Evolutionary conservation across 495 filamentous ascomycete genomes (phyloP).

Genomic region (Neurospora sp.): DNA sequence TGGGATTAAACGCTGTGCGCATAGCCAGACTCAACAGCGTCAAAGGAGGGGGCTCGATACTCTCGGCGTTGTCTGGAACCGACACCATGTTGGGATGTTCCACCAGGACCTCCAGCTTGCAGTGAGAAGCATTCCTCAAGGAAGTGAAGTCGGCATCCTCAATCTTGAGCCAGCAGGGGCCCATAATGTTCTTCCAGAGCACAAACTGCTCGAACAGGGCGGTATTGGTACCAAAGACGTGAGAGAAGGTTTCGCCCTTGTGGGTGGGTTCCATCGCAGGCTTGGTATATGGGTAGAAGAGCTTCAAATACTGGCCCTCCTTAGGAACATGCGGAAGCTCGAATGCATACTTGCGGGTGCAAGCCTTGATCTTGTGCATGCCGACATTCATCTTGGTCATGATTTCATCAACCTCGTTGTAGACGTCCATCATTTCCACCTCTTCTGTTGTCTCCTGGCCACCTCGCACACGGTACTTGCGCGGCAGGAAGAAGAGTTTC

Average conservation of each 20-base stretch:
- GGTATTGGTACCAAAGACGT: slow-evolving; percentile 90
- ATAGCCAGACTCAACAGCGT: slow-evolving; percentile 91
- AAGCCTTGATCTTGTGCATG: slow-evolving; percentile 88
- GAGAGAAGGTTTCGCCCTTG: slow-evolving; percentile 83
- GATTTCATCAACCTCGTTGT: slow-evolving; percentile 72
- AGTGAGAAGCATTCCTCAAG: slow-evolving; percentile 90
- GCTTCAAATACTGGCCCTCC: slow-evolving; percentile 83
- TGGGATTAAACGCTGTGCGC: slow-evolving; percentile 78
- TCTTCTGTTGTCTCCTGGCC: slow-evolving; percentile 67
- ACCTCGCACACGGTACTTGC: slow-evolving; percentile 48
- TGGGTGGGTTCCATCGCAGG: slow-evolving; percentile 52
- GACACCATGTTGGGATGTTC: slow-evolving; percentile 64
- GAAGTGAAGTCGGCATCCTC: slow-evolving; percentile 70
- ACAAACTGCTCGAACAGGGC: slow-evolving; percentile 96
- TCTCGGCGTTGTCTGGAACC: slow-evolving; percentile 63
- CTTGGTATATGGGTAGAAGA: slow-evolving; percentile 80
- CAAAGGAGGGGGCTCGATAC: slow-evolving; percentile 69
- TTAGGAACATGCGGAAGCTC: slow-evolving; percentile 80
- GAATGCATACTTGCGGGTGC: slow-evolving; percentile 88
- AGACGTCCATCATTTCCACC: slow-evolving; percentile 82
- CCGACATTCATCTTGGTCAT: slow-evolving; percentile 75
- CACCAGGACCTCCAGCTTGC: slow-evolving; percentile 85
- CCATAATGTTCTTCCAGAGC: slow-evolving; percentile 96
- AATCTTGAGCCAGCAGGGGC: slow-evolving; percentile 92
- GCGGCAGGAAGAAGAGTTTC: slow-evolving; percentile 88